These are phyloP conservation scores for Sutorius australiensis DNA, from an alignment of 768 basidiomycete species.

Conservation along the genomic window DNA sequence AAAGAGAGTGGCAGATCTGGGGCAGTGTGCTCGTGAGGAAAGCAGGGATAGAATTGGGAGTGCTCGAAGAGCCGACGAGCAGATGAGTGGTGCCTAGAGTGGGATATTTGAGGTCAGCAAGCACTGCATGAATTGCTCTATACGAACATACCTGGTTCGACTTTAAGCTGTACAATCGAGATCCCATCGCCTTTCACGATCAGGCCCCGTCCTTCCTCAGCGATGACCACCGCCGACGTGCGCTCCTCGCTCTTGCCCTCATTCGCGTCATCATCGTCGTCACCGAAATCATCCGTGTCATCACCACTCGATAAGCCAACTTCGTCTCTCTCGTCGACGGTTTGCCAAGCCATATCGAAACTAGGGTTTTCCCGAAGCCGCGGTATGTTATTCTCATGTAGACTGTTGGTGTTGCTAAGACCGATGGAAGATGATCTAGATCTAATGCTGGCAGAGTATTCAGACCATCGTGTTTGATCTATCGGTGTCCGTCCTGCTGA, in stretches of 20 bases:
- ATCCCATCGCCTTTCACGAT: conserved; percentile 70
- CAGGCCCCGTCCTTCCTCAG: conserved; percentile 80
- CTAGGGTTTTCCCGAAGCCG: conserved; percentile 62
- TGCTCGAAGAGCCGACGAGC: conserved; percentile 75
- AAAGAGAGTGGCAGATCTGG: conserved; percentile 68
- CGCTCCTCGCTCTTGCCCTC: conserved; percentile 61
- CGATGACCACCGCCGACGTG: conserved; percentile 73
- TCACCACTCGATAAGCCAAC: conserved; percentile 52
- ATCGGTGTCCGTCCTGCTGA: conserved; percentile 49
- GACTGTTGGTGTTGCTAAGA: conserved; percentile 39
- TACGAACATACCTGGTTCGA: conserved; percentile 61
- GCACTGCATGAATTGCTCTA: not conserved
- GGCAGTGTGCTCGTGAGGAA: conserved; percentile 72
- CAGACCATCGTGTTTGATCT: conserved; percentile 74
- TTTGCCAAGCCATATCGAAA: conserved; percentile 73
- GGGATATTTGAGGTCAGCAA: not conserved
- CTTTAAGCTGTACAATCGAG: conserved; percentile 58
- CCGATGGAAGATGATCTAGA: conserved; percentile 70
- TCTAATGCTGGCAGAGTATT: conserved; percentile 58
- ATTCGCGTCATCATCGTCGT: conserved; percentile 47
- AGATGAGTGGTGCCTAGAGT: conserved; percentile 86
- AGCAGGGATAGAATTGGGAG: conserved; percentile 71
- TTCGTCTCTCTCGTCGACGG: conserved; percentile 70
- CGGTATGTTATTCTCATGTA: conserved; percentile 41
- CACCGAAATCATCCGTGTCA: conserved; percentile 50